Percentiles rank a stretch among this genome's conserved stretches.
phyloP scores from a whole-genome alignment of 1,284 basidiomycete species.

The Athelia psychrophila region DNA sequence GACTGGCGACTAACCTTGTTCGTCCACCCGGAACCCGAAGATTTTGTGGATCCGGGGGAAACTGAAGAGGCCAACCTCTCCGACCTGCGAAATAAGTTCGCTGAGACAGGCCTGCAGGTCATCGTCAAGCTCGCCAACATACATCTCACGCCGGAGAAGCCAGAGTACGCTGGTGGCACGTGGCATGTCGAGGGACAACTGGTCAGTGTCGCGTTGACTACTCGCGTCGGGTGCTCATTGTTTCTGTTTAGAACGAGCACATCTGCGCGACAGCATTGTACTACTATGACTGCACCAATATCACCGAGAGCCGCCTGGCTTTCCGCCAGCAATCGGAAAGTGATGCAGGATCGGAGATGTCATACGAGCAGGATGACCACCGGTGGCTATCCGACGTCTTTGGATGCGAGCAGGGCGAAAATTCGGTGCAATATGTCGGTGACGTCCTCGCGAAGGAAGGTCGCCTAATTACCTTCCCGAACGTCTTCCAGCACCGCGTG shows the following conservation, averaged over 20 bases:
- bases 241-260: conserved; percentile 26
- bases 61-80: conserved; percentile 7
- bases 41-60: not conserved
- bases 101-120: conserved; percentile 17
- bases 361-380: conserved; percentile 13
- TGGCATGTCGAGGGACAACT: conserved; percentile 28
- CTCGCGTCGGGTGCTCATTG: not conserved
- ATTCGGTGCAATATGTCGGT: conserved; percentile 21
- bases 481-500: conserved; percentile 31
- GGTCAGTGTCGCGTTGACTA: conserved; percentile 1
- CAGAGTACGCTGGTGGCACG: conserved; percentile 21
- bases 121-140: conserved; percentile 31
- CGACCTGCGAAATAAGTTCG: not conserved
- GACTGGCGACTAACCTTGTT: conserved; percentile 13
- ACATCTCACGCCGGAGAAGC: conserved; percentile 22
- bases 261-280: conserved; percentile 13
- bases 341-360: conserved; percentile 1
- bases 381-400: conserved; percentile 9
- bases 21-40: not conserved
- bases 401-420: conserved; percentile 5
- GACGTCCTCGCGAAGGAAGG: conserved; percentile 18
- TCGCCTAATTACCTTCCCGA: conserved; percentile 29
- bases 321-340: conserved; percentile 13
- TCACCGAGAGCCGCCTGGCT: conserved; percentile 12
- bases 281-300: conserved; percentile 15